Evolutionary conservation across 352 stramenopile species (phyloP), one percentile per base, ranked within the genome.

Genomic region (Pythium grandisporangium): DNA sequence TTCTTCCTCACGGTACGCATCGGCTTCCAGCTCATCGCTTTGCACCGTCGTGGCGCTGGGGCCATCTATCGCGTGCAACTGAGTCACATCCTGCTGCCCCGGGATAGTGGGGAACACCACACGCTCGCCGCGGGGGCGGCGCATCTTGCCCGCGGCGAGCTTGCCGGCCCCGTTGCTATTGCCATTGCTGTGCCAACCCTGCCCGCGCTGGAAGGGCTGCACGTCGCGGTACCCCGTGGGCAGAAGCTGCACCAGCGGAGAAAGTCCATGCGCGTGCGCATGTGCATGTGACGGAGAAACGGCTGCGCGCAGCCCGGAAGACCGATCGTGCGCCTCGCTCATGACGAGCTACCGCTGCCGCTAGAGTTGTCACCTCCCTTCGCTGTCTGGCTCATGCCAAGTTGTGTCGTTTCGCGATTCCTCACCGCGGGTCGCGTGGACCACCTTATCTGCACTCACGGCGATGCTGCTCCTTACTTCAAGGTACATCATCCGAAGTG

Each of bases 161-260:
- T n/a, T n/a, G n/a, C n/a, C n/a, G n/a, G n/a, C n/a, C n/a, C n/a
- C n/a, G n/a, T n/a, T n/a, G n/a, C n/a, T n/a, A 37, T 57, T 55
- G 7, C 73, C 73, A 23, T 86, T 86, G 38, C 57, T 55, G 46
- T 84, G 73, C 70, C 73, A 86, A 8, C 68, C 68, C 52, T 72
- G 58, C 38, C 70, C 73, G 21, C 71, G 75, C 23, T 80, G 70
- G 53, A 86, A 71, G 7, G 66, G 73, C 34, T 83, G 68, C n/a
- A 86, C 66, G 39, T 83, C 68, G 30, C 70, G 68, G 42, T 84
- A 84, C 1, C 73, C 73, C 2, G 63, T 83, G 2, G 73, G 70
- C 26, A 83, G 42, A 1, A 81, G 46, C 22, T 72, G 64, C 21
- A 79, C 64, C 29, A 84, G 63, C n/a, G 73, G 73, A 2, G 73